phyloP scores from a whole-genome alignment of 2,329 filamentous ascomycete genomes.

The Colletotrichum sp. region DNA sequence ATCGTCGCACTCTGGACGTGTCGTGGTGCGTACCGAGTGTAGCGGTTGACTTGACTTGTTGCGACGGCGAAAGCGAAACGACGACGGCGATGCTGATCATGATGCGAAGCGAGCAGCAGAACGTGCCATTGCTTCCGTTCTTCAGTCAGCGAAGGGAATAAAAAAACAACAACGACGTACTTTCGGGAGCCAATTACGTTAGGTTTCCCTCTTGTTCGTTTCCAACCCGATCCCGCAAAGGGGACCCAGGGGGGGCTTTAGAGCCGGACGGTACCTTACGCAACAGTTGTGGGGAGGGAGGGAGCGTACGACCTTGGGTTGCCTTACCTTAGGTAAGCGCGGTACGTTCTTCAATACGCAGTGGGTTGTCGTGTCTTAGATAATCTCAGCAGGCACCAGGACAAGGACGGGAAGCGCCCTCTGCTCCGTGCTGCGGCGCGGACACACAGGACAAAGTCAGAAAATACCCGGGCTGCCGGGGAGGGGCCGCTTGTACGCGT shows the following conservation, averaged over 20 bases:
- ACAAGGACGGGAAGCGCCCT: background rate
- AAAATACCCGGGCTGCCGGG: constrained; percentile 18
- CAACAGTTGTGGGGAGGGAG: background rate
- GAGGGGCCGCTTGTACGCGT: constrained; percentile 10
- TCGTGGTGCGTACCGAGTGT: background rate
- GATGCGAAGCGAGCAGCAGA: background rate
- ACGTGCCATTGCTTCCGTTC: background rate
- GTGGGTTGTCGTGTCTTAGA: background rate
- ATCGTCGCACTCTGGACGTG: background rate
- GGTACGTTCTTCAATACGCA: background rate
- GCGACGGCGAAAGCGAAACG: background rate
- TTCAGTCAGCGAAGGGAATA: background rate
- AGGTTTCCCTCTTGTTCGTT: constrained; percentile 10
- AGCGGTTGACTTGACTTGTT: background rate
- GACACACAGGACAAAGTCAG: background rate
- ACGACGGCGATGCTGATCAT: background rate
- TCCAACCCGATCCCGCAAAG: background rate
- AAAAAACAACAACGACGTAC: background rate
- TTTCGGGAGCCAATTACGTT: background rate
- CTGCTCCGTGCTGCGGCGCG: background rate
- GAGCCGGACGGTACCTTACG: background rate
- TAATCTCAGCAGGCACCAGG: background rate
- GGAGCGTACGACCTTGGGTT: background rate
- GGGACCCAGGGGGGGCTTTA: background rate
- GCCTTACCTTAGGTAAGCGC: background rate